These are phyloP conservation scores for Pythium vanterpoolii DNA, from an alignment of 352 stramenopile genomes.

Conservation along the genomic window DNA sequence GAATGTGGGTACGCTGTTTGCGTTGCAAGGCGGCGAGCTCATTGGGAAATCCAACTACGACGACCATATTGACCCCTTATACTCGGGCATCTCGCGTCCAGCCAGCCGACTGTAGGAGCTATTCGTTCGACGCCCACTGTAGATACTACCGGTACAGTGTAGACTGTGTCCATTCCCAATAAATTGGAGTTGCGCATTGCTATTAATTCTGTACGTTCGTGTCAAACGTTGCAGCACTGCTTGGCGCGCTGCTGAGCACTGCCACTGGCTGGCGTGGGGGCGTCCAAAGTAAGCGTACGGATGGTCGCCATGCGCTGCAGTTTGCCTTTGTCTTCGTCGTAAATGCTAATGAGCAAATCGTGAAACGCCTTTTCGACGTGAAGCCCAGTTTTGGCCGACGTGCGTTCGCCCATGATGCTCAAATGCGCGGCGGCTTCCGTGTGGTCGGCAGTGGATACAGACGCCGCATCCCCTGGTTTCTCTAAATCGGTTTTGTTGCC, in stretches of 20 bases:
- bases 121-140: neutral
- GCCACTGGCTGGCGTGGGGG: constrained; percentile 3
- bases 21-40: constrained; percentile 32
- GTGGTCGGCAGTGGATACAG: constrained; percentile 40
- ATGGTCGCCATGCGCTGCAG: constrained; percentile 34
- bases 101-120: constrained; percentile 20
- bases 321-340: constrained; percentile 56
- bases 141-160: too few relatives aligned
- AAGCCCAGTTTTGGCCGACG: constrained; percentile 63
- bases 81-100: constrained; percentile 51
- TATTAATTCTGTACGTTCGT: too few relatives aligned
- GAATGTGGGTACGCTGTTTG: constrained; percentile 64
- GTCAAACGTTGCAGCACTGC: constrained; percentile 38
- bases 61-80: constrained; percentile 58
- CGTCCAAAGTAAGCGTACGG: constrained; percentile 38
- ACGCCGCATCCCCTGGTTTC: neutral
- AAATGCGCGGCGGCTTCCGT: constrained; percentile 36
- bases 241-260: constrained; percentile 12
- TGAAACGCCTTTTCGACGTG: constrained; percentile 73
- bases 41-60: constrained; percentile 49
- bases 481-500: constrained; percentile 78
- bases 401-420: constrained; percentile 46
- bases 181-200: neutral
- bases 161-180: too few relatives aligned
- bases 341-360: constrained; percentile 67